phyloP scores from a whole-genome alignment of 2,329 filamentous ascomycete species.

The Fusarium irregulare region DNA sequence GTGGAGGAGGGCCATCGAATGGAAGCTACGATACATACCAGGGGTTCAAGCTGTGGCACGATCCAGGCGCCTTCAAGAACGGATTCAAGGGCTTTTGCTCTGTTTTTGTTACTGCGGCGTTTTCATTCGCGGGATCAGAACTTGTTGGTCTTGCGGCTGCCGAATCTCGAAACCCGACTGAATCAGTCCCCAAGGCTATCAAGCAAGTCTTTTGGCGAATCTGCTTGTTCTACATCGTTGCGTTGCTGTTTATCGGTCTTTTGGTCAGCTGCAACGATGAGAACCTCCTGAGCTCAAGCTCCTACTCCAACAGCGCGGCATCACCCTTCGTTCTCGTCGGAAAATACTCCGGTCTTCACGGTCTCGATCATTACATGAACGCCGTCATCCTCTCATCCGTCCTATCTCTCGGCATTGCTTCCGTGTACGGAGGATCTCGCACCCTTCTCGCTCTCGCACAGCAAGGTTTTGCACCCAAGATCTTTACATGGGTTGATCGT shows the following conservation, averaged over 20 bases:
- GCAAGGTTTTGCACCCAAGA: constrained; percentile 64
- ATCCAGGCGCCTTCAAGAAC: constrained; percentile 68
- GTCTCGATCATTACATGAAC: constrained; percentile 65
- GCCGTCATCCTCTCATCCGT: constrained; percentile 65
- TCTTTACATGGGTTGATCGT: constrained; percentile 65
- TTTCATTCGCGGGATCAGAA: constrained; percentile 75
- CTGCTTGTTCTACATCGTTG: constrained; percentile 61
- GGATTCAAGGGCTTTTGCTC: constrained; percentile 78
- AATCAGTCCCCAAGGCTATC: constrained; percentile 80
- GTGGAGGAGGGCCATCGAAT: constrained; percentile 65
- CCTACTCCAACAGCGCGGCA: constrained; percentile 33
- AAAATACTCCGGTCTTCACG: constrained; percentile 60
- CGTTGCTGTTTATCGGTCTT: constrained; percentile 61
- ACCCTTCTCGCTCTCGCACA: constrained; percentile 66
- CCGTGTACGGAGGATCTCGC: constrained; percentile 66
- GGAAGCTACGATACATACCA: constrained; percentile 57
- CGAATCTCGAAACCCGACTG: constrained; percentile 73
- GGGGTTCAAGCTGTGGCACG: constrained; percentile 53
- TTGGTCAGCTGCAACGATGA: constrained; percentile 57
- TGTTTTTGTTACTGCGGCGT: constrained; percentile 76
- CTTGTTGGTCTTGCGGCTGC: constrained; percentile 76
- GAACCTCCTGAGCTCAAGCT: constrained; percentile 53
- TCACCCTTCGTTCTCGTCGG: constrained; percentile 65
- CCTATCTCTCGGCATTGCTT: constrained; percentile 65
- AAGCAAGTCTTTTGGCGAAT: constrained; percentile 75